These are phyloP conservation scores for Leccinum ochraceum DNA, from an alignment of 768 basidiomycete species.

Conservation along the genomic window DNA sequence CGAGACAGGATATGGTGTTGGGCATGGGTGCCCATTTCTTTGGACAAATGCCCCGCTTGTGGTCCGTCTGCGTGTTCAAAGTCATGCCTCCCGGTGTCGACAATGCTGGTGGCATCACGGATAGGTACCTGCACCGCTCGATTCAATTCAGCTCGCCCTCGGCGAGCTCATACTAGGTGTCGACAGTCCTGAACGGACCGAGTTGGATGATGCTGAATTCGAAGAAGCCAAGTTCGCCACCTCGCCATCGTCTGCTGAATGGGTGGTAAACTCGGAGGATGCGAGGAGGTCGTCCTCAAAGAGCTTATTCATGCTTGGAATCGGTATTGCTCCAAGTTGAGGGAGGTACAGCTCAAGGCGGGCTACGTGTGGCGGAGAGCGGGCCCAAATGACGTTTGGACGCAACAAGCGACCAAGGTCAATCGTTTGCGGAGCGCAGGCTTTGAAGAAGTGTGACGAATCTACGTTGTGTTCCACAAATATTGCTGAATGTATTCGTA, in stretches of 20 bases:
- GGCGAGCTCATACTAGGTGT: conserved; percentile 9
- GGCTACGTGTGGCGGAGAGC: conserved; percentile 42
- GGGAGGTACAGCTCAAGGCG: conserved; percentile 43
- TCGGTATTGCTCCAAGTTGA: conserved; percentile 39
- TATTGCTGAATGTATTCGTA: not conserved
- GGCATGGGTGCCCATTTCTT: conserved; percentile 47
- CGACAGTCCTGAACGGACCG: conserved; percentile 16
- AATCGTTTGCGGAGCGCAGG: conserved; percentile 16
- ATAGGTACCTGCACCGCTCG: conserved; percentile 14
- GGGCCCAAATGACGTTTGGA: conserved; percentile 39
- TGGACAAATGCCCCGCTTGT: conserved; percentile 35
- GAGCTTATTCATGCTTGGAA: conserved; percentile 48
- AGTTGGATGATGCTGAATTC: conserved; percentile 25
- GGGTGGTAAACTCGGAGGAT: conserved; percentile 7
- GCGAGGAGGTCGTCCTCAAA: conserved; percentile 29
- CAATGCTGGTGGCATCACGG: conserved; percentile 8
- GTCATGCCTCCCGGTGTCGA: conserved; percentile 18
- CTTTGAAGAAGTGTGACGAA: conserved; percentile 17
- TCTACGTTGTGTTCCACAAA: not conserved
- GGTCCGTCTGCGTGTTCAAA: conserved; percentile 41
- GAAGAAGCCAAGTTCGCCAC: conserved; percentile 19
- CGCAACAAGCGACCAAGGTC: conserved; percentile 20
- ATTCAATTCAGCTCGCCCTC: conserved; percentile 6
- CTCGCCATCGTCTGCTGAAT: not conserved
- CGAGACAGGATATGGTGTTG: conserved; percentile 37